phyloP scores from a whole-genome alignment of 2,329 filamentous ascomycete genomes.

The Triangularia setosa region DNA sequence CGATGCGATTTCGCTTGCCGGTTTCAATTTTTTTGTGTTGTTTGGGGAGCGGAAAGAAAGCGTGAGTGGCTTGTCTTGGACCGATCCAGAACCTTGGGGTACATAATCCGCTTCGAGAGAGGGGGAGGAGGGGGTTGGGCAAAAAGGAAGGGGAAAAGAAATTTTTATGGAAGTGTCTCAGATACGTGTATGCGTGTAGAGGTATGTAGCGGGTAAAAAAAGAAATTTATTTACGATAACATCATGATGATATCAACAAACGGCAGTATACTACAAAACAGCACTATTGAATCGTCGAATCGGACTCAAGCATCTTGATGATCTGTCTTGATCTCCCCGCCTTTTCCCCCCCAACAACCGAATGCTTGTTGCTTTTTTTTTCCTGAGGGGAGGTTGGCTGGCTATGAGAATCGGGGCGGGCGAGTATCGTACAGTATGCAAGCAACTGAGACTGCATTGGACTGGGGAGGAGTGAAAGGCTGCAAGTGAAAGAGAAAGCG shows the following conservation, averaged over 20 bases:
- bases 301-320: not conserved
- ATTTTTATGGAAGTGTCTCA: not conserved
- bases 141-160: not conserved
- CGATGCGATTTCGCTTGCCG: not conserved
- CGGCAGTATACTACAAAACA: too few species aligned
- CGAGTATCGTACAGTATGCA: not conserved
- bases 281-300: not conserved
- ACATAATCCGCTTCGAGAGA: too few species aligned
- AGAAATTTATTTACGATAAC: not conserved
- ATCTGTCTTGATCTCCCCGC: not conserved
- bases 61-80: not conserved
- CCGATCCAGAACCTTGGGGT: not conserved
- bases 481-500: not conserved
- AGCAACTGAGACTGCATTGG: too few species aligned
- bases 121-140: too few species aligned
- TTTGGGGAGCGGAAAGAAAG: too few species aligned
- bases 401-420: not conserved
- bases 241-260: not conserved
- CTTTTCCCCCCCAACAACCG: not conserved
- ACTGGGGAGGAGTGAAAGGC: too few species aligned
- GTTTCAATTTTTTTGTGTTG: too few species aligned
- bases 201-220: not conserved
- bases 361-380: not conserved
- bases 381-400: not conserved
- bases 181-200: not conserved